Conservation (phyloP, 2,329 filamentous ascomycete genomes). For the Fusarium xylarioides region DNA sequence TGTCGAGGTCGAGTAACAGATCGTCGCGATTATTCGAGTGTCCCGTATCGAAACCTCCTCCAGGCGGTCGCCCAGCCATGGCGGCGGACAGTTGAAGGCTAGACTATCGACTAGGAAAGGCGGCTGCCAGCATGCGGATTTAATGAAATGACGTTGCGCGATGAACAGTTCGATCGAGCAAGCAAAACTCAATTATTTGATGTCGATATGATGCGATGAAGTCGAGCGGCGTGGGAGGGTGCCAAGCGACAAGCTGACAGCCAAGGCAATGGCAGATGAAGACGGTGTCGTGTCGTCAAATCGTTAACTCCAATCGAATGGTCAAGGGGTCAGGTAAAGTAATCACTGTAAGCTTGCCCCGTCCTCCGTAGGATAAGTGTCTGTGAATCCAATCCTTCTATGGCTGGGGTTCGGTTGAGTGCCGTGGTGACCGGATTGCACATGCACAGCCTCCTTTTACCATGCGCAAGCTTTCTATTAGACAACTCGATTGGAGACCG, state of each 20-base stretch:
- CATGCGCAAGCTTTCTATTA: conserved; percentile 28
- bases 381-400: conserved; percentile 9
- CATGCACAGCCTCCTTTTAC: conserved; percentile 38
- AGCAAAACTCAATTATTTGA: background rate
- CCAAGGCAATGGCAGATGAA: background rate
- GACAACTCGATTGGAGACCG: conserved; percentile 26
- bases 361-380: background rate
- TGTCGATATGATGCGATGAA: conserved; percentile 24
- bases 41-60: conserved; percentile 59
- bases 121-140: conserved; percentile 48
- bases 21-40: conserved; percentile 61
- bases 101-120: conserved; percentile 43
- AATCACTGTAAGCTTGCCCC: conserved; percentile 24
- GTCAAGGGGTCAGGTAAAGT: conserved; percentile 16
- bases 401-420: conserved; percentile 28
- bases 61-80: conserved; percentile 68
- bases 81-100: conserved; percentile 53
- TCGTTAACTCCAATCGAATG: conserved; percentile 13
- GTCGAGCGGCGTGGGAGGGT: conserved; percentile 25
- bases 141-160: conserved; percentile 17
- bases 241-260: conserved; percentile 36
- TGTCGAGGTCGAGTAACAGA: conserved; percentile 78
- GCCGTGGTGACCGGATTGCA: conserved; percentile 25
- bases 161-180: background rate
- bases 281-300: conserved; percentile 26